These are phyloP conservation scores for Globisporangium cystogenes DNA, from an alignment of 352 stramenopile genomes.

Conservation along the genomic window DNA sequence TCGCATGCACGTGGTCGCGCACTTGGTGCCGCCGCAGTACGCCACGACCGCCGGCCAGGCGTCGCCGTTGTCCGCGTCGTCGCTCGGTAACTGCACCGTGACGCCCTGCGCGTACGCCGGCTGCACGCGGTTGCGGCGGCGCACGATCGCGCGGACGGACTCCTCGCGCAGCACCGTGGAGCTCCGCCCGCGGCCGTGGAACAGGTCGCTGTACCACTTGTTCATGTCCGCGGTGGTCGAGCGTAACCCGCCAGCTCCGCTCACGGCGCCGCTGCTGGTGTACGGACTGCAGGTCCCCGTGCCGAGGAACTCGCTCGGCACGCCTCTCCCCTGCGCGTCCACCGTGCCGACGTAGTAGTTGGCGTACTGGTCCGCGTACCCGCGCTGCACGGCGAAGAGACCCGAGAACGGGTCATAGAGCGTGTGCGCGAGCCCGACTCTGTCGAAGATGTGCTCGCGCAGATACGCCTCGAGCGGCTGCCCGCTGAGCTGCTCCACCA, in stretches of 20 bases:
- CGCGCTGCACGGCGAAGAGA: constrained; percentile 16
- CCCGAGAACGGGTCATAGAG: constrained; percentile 40
- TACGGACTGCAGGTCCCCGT: constrained; percentile 51
- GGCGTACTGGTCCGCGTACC: constrained; percentile 43
- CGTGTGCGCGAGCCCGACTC: constrained; percentile 26
- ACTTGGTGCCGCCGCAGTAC: constrained; percentile 44
- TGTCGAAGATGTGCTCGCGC: constrained; percentile 30
- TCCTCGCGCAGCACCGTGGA: constrained; percentile 34
- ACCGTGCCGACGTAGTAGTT: constrained; percentile 32
- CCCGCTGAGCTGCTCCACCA: constrained; percentile 53
- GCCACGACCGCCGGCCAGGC: constrained; percentile 27
- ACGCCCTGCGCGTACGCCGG: constrained; percentile 38
- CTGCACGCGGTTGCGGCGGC: constrained; percentile 26
- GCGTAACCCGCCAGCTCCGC: constrained; percentile 26
- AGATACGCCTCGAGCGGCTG: constrained; percentile 35
- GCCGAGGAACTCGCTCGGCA: constrained; percentile 14
- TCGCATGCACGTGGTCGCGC: constrained; percentile 38
- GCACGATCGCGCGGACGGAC: constrained; percentile 39
- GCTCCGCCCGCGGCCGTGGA: constrained; percentile 24
- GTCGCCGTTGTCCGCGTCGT: constrained; percentile 5
- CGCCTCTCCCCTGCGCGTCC: constrained; percentile 7
- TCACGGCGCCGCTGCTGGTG: constrained; percentile 21
- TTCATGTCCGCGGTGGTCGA: constrained; percentile 54
- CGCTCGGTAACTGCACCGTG: constrained; percentile 8
- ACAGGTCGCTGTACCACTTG: constrained; percentile 46